Evolutionary conservation across 495 filamentous ascomycete species (phyloP).

Genomic region (Aspergillus nanangensis): DNA sequence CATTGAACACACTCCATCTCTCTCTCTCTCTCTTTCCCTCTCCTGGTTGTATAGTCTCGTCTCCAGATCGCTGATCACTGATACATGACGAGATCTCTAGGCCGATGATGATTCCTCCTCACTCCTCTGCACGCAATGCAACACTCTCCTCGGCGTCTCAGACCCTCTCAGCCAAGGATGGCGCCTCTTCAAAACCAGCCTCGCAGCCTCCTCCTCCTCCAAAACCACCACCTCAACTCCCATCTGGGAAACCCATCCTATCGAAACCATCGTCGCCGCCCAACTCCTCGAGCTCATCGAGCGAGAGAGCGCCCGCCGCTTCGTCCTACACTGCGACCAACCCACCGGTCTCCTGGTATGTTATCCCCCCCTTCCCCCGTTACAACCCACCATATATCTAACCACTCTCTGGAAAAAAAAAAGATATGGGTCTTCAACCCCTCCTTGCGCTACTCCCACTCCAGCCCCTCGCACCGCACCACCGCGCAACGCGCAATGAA

Average conservation of each 20-base stretch:
- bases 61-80: conserved; percentile 8
- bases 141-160: conserved; percentile 37
- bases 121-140: conserved; percentile 39
- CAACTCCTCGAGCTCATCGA: conserved; percentile 49
- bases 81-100: too few species aligned
- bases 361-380: neutral
- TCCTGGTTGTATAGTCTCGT: too few species aligned
- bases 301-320: conserved; percentile 42
- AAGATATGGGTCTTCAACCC: conserved; percentile 69
- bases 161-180: conserved; percentile 37
- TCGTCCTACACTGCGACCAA: conserved; percentile 39
- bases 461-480: conserved; percentile 27
- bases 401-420: conserved; percentile 22
- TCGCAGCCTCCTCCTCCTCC: conserved; percentile 20
- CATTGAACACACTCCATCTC: too few species aligned
- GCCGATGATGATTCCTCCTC: too few species aligned
- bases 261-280: conserved; percentile 49
- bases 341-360: conserved; percentile 38
- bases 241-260: conserved; percentile 31
- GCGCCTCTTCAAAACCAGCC: conserved; percentile 49
- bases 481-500: conserved; percentile 56
- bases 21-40: too few species aligned
- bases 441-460: conserved; percentile 58
- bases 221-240: neutral
- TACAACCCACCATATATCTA: conserved; percentile 21